Evolutionary conservation across 805 yeast species (phyloP).

Genomic region (Yarrowia alimentaria): DNA sequence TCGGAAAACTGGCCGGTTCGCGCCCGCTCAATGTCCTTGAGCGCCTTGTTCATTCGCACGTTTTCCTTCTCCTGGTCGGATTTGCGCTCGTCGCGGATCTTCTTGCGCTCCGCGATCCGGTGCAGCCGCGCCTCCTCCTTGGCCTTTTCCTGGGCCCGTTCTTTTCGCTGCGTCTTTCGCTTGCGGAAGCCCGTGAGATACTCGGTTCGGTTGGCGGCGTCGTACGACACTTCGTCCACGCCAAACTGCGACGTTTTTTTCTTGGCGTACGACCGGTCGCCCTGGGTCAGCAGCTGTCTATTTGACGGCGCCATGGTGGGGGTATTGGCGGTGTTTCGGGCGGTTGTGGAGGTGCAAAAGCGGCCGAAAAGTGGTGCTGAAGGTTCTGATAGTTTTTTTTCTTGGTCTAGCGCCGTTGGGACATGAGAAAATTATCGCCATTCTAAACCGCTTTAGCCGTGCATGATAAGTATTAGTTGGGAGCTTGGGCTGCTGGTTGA

Average conservation of each 20-base stretch:
- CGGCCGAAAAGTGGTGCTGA: background rate
- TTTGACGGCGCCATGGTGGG: conserved; percentile 42
- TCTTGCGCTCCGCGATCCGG: conserved; percentile 71
- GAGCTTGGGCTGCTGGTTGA: too few species aligned
- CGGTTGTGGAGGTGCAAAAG: background rate
- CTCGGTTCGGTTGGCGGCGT: conserved; percentile 72
- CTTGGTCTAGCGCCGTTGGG: too few species aligned
- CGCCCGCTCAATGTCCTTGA: conserved; percentile 42
- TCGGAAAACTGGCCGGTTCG: conserved; percentile 28
- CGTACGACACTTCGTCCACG: conserved; percentile 82
- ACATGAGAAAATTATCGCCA: too few species aligned
- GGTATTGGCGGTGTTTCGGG: background rate
- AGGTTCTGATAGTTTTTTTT: too few species aligned
- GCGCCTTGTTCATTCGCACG: conserved; percentile 52
- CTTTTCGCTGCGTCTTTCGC: conserved; percentile 83
- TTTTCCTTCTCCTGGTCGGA: conserved; percentile 63
- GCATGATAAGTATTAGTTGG: too few species aligned
- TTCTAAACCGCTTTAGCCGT: too few species aligned
- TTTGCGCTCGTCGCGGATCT: conserved; percentile 67
- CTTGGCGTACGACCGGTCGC: conserved; percentile 75
- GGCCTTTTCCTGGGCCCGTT: conserved; percentile 72
- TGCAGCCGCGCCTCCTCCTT: conserved; percentile 75
- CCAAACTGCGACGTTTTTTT: conserved; percentile 59
- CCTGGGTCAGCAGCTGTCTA: conserved; percentile 77
- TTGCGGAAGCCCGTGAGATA: conserved; percentile 94